Evolutionary conservation across 208 protist genomes (phyloP), one percentile per base, ranked within the genome.

Genomic region (Novymonas esmeraldas): DNA sequence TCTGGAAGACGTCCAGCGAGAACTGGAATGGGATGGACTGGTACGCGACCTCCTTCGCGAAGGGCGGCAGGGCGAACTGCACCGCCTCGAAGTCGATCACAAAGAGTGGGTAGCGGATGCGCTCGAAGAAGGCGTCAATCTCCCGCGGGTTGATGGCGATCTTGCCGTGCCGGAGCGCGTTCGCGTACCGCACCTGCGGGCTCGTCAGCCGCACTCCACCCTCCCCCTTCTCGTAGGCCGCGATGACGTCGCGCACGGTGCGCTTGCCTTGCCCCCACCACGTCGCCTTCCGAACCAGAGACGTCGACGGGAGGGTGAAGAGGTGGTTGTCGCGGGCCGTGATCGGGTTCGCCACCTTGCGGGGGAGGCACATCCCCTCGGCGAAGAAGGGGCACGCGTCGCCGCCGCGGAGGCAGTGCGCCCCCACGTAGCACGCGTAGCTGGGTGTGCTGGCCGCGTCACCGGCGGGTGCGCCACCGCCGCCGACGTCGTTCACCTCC

Each of bases 31-130:
- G 91, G 0, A 91, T 73, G 28, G 88, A 85, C 63, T 94, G 87
- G 73, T 92, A 96, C 49, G 89, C 87, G 3, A 87, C 64, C 50
- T 84, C 70, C 62, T 92, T 89, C 50, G 76, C 75, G 62, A 91
- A 92, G n/a, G 91, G 88, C n/a, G 91, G 91, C 33, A 96, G 60
- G 18, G 91, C 91, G 51, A 93, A 96, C 73, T 91, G 82, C 13
- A 85, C 84, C 18, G 91, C 89, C 77, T 96, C 91, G 76, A 96
- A 96, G 76, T 96, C 91, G 55, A 96, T 88, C 31, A 94, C 66
- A 77, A 96, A 96, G 34, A 82, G 70, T 9, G 91, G 91, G 68
- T 96, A 96, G 2, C 66, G 84, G 22, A 96, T 76, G 16, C 78
- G 78, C 20, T 29, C 70, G 54, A 96, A 94, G 62, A 93, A 96